Base-by-base conservation (phyloP, 371 early-diverging fungal genomes). In the Mucor saturninus region DNA sequence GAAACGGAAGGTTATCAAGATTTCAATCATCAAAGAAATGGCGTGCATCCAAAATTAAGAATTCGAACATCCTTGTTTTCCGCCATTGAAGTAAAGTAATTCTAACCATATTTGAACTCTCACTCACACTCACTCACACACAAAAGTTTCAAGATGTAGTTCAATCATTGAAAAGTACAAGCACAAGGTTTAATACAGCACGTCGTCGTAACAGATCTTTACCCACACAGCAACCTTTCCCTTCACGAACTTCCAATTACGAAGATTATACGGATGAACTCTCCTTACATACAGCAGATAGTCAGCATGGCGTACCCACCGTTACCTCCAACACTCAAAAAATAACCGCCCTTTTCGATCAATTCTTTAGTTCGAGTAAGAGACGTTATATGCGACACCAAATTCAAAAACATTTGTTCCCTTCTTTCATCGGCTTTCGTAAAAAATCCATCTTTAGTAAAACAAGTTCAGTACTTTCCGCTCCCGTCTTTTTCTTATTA, bases 61-160 rank as follows among this genome's bases (percentile, higher is more conserved):
- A 73, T 81, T 15, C 65, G 78, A 9, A 69, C 81, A 14, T 81
- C 81, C 5, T 57, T 81, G 14, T 81, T 81, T 58, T 76, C 78
- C 28, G 81, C 81, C 15, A 74, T 81, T 14, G 81, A 80, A 71
- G 80, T 75, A 68, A 40, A 13, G 56, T 43, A 8, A 8, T 38
- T 29, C 37, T 21, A 49, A 4, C 5, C 5, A 43, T 14, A 28
- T 26, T 39, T 38, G 21, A 38, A 28, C 11, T n/a, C 15, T 38
- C n/a, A 21, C 21, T 21, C 21, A 21, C 21, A 21, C 21, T 21
- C 21, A 21, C 21, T 21, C 21, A 21, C 21, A 21, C 21, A 21
- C 9, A 26, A n/a, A 51, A 84, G 84, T 84, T 84, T 61, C 78
- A 80, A 65, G 81, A 81, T 56, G 80, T 80, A 1, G 81, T 84